Base-by-base conservation (phyloP, 1,284 basidiomycete species). In the Coniophora puteana region DNA sequence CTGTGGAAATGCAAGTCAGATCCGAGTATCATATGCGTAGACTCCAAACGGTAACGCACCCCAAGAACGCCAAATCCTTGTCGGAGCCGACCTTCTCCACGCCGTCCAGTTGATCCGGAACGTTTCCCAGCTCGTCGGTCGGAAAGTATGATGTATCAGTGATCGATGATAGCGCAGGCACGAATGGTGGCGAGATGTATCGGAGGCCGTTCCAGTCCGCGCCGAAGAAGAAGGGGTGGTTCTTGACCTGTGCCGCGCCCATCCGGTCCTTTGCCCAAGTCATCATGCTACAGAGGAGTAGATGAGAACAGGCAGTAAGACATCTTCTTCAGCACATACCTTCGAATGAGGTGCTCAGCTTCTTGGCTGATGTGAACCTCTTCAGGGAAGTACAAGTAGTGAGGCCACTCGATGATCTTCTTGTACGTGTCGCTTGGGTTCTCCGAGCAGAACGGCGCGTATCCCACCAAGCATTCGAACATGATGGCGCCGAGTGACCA, bases 61-160 rank as follows among this genome's bases (percentile, higher is more conserved):
- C 90, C 51, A 95, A 72, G 78, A 96, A 96, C 17, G 93, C 93
- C 41, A 96, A 74, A 64, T 94, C 89, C 63, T 93, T 86, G 67
- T 89, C 89, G 40, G 88, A 80, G 44, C 83, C 80, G 36, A 80
- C 71, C 18, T 79, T 76, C 53, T 88, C 84, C 11, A 78, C 77
- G 46, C 74, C 76, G 35, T 78, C 78, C 14, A 87, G 72, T 49
- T 89, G 81, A 46, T 93, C 80, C 3, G 82, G 74, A 11, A 90
- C 80, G 55, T 93, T 85, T 47, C 89, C 85, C 44, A 96, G 81
- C 60, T 98, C 95, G 52, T 98, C 94, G 17, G 91, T 94, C 1
- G 94, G 94, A 83, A 97, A 98, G 69, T 97, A 97, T 7, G 85
- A 90, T 2, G 93, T 97, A 59, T 97, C 94, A 17, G 93, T 96